These are phyloP conservation scores for Daldinia sp. DNA, from an alignment of 2,329 filamentous ascomycete species.

Conservation along the genomic window DNA sequence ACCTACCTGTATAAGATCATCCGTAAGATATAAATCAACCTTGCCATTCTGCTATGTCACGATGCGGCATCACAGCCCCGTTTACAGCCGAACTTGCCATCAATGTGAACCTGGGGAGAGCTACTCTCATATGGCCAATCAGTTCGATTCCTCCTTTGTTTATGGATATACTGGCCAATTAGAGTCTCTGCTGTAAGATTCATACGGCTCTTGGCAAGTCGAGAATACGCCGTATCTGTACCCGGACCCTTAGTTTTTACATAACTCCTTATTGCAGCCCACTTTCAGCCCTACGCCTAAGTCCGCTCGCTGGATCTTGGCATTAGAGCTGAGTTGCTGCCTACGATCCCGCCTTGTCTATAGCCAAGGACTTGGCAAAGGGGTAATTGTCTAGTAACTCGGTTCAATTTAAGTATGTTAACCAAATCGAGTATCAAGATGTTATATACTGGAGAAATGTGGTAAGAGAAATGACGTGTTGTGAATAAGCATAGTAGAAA, in stretches of 20 bases:
- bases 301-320: not conserved
- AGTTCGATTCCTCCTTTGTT: constrained; percentile 8
- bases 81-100: constrained; percentile 6
- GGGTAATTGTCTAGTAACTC: not conserved
- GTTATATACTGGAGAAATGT: not conserved
- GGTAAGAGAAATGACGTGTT: not conserved
- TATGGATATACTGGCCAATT: constrained; percentile 18
- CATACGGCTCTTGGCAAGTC: constrained; percentile 6
- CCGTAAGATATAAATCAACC: not conserved
- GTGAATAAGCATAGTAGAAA: not conserved
- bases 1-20: not conserved
- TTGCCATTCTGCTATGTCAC: not conserved
- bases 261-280: constrained; percentile 8
- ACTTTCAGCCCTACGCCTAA: not conserved
- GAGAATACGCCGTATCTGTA: constrained; percentile 30
- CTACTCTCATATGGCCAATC: constrained; percentile 9
- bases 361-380: not conserved
- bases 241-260: not conserved
- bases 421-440: not conserved
- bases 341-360: not conserved
- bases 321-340: not conserved
- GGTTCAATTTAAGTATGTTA: not conserved
- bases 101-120: not conserved
- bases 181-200: not conserved
- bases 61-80: constrained; percentile 22